These are phyloP conservation scores for Kodamaea arcana DNA, from an alignment of 1,139 yeast genomes.

Conservation along the genomic window DNA sequence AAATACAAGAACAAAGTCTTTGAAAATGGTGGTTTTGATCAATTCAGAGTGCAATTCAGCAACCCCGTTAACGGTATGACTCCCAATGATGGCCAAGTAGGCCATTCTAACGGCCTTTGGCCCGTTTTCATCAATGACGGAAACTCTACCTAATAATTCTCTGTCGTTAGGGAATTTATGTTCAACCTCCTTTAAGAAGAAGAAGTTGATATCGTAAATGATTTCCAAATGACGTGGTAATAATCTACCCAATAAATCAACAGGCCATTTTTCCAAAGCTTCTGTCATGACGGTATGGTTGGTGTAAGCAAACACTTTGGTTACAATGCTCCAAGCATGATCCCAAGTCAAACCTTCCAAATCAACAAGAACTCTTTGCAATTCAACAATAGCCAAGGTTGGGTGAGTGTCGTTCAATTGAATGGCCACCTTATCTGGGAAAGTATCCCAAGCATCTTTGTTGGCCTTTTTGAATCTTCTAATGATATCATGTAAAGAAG, in stretches of 20 bases:
- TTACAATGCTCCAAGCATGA: conserved; percentile 81
- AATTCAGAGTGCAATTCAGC: conserved; percentile 93
- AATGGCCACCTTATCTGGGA: conserved; percentile 83
- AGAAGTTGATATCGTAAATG: conserved; percentile 79
- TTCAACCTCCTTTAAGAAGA: conserved; percentile 74
- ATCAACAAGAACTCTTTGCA: conserved; percentile 83
- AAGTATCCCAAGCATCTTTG: conserved; percentile 69
- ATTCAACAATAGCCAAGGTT: conserved; percentile 84
- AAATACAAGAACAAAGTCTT: conserved; percentile 79
- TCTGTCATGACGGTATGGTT: conserved; percentile 94
- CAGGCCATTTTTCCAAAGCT: conserved; percentile 96
- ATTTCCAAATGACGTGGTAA: conserved; percentile 92
- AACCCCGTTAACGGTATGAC: conserved; percentile 92
- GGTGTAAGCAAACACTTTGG: conserved; percentile 82
- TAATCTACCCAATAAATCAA: conserved; percentile 68
- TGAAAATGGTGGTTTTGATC: conserved; percentile 83
- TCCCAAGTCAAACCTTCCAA: conserved; percentile 78
- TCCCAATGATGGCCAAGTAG: conserved; percentile 82
- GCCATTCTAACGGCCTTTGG: conserved; percentile 93
- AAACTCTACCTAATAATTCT: conserved; percentile 65
- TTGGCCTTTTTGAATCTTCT: conserved; percentile 83
- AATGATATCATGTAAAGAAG: conserved; percentile 85
- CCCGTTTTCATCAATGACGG: conserved; percentile 76
- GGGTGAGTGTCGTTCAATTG: conserved; percentile 97
- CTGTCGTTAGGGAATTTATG: conserved; percentile 65